These are phyloP conservation scores for Pharus latifolius DNA, from an alignment of 176 grass and related monocot species.

Conservation along the genomic window DNA sequence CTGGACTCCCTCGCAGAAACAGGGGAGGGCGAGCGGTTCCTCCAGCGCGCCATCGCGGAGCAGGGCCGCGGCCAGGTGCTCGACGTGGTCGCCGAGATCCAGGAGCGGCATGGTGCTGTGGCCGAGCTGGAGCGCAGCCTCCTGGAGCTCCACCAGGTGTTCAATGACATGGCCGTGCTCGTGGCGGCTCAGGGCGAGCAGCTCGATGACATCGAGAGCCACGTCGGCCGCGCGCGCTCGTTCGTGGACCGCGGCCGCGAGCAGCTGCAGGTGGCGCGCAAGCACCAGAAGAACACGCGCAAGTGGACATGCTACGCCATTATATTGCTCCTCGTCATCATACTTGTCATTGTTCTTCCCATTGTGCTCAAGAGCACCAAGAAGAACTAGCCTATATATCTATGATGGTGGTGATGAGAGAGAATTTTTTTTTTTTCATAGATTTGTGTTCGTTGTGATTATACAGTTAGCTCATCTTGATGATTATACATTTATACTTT, in stretches of 20 bases:
- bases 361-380: constrained; percentile 35
- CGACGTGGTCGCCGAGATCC: constrained; percentile 80
- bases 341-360: constrained; percentile 46
- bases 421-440: not conserved
- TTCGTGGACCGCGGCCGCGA: constrained; percentile 60
- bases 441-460: not conserved
- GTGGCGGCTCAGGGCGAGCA: constrained; percentile 84
- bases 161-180: constrained; percentile 93
- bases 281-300: constrained; percentile 54
- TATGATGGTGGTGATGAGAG: not conserved
- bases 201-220: constrained; percentile 75
- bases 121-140: constrained; percentile 61
- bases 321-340: constrained; percentile 40
- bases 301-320: constrained; percentile 76
- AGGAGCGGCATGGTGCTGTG: constrained; percentile 81
- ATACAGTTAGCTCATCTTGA: not conserved
- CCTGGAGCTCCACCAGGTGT: constrained; percentile 90
- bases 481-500: constrained; percentile 7
- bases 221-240: constrained; percentile 53
- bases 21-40: constrained; percentile 67
- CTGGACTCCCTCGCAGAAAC: constrained; percentile 56
- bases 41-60: constrained; percentile 76
- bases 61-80: constrained; percentile 60
- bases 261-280: constrained; percentile 63
- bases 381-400: not conserved